Evolutionary conservation across 495 filamentous ascomycete species (phyloP), one percentile per base, ranked within the genome.

Genomic region (Penicillium argentinense): DNA sequence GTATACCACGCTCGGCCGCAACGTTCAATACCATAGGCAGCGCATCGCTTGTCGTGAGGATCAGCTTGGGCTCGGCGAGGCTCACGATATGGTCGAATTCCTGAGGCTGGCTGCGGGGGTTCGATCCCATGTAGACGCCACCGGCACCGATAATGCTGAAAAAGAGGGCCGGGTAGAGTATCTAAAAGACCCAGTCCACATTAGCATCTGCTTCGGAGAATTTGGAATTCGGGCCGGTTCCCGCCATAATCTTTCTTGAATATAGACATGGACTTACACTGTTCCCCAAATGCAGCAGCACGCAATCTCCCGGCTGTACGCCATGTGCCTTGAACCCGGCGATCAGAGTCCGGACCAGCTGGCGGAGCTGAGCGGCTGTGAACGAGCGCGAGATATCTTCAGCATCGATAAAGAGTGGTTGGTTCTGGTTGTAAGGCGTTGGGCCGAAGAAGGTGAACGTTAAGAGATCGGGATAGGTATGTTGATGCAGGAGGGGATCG

Each of bases 271-370:
- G 9, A 60, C 69, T 66, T 54, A 81, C 78, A 57, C 76, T 78
- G 45, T 86, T 87, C 45, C 81, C 82, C 26, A 83, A 63, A 51
- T 83, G 77, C 32, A 86, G 55, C 53, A 83, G 68, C 11, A 85
- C 78, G 57, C 73, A 80, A 55, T 85, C 79, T 3, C 80, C 83
- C 9, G 60, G 63, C 48, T 76, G 61, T 41, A 84, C 51, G 38
- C 78, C 73, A 26, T 75, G 71, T 16, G 72, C 73, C 32, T 72
- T 75, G 24, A 85, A 64, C 2, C 82, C 82, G 2, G 78, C 78
- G 29, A 75, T 71, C 37, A 85, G 49, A 36, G 75, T 76, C 18
- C 73, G 67, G 29, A 84, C 71, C 9, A 76, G 51, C 11, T 50
- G 54, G 28, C 60, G 66, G 43, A 80, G 79, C 48, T 83, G 75